Evolutionary conservation across 2,329 filamentous ascomycete species (phyloP), one percentile per base, ranked within the genome.

Genomic region (Ciborinia camelliae): DNA sequence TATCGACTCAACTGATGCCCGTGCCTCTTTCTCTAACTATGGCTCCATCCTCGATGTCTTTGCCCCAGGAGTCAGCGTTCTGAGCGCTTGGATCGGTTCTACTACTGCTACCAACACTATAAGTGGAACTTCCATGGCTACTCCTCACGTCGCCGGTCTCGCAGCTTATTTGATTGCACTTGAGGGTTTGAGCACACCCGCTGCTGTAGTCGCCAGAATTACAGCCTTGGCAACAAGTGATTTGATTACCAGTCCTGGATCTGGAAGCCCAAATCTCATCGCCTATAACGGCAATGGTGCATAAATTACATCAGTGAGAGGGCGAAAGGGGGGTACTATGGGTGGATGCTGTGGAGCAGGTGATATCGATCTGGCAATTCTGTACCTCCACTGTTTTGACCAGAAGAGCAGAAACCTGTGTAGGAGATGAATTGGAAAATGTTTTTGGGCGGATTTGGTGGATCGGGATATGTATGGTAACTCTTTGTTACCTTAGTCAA

Each of bases 141-240:
- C 82, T 15, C 88, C 88, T 1, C 87, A 90, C 73, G 81, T 90
- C 62, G 82, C 85, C 55, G 89, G 89, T 55, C 79, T 91, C 4
- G 86, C 85, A 18, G 87, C 86, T 35, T 91, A 90, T 76, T 77
- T 91, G 39, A 86, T 90, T 78, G 73, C 70, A 6, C 69, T 79
- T 1, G 78, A 81, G 68, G 75, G 75, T 1, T 73, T 78, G 65
- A 73, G 63, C 48, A 76, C 74, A 6, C 79, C 80, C 8, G 73
- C 76, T 60, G 77, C 74, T 41, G 77, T 82, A 6, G 73, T 73
- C 37, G 47, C 71, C 26, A 74, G 77, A 60, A 75, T 81, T 47
- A 67, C 73, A 62, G 66, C 73, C 2, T 71, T 81, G 45, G 71
- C 77, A n/a, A 74, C 73, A 32, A 77, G 76, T 65, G 76, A 76